These are phyloP conservation scores for Xylariaceae sp. DNA, from an alignment of 2,329 filamentous ascomycete genomes.

Conservation along the genomic window DNA sequence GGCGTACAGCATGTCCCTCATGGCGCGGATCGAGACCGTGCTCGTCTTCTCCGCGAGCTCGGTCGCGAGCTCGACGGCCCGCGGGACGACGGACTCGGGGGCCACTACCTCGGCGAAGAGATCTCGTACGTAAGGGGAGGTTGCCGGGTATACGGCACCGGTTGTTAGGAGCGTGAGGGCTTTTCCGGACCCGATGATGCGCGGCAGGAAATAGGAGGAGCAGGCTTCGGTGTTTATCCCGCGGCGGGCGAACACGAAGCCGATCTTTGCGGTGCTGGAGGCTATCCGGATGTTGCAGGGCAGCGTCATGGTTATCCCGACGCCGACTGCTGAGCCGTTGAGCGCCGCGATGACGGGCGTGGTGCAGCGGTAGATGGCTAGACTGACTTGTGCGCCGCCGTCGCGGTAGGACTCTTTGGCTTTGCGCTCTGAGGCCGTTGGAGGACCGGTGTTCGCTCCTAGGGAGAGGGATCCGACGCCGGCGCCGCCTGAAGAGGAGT, in stretches of 20 bases:
- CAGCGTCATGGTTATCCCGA: conserved; percentile 60
- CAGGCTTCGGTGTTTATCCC: conserved; percentile 71
- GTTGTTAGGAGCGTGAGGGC: conserved; percentile 66
- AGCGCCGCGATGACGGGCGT: conserved; percentile 58
- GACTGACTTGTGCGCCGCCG: conserved; percentile 48
- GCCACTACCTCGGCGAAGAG: conserved; percentile 65
- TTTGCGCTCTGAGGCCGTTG: not conserved
- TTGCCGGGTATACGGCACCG: conserved; percentile 54
- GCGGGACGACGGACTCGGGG: conserved; percentile 57
- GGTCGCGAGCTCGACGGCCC: conserved; percentile 62
- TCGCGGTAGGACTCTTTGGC: conserved; percentile 36
- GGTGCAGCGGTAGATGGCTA: conserved; percentile 53
- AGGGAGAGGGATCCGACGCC: not conserved
- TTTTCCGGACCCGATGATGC: conserved; percentile 60
- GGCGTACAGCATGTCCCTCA: conserved; percentile 55
- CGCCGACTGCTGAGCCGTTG: conserved; percentile 56
- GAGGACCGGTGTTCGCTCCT: not conserved
- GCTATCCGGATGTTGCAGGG: conserved; percentile 51
- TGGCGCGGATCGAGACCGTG: conserved; percentile 58
- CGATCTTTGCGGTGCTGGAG: conserved; percentile 59
- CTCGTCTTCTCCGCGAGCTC: conserved; percentile 66
- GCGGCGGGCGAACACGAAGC: conserved; percentile 68
- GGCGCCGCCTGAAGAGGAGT: conserved; percentile 9
- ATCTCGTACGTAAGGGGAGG: conserved; percentile 48
- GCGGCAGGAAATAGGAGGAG: conserved; percentile 67